These are phyloP conservation scores for Syncephalastrum racemosum DNA, from an alignment of 371 early-diverging fungal genomes.

Conservation along the genomic window DNA sequence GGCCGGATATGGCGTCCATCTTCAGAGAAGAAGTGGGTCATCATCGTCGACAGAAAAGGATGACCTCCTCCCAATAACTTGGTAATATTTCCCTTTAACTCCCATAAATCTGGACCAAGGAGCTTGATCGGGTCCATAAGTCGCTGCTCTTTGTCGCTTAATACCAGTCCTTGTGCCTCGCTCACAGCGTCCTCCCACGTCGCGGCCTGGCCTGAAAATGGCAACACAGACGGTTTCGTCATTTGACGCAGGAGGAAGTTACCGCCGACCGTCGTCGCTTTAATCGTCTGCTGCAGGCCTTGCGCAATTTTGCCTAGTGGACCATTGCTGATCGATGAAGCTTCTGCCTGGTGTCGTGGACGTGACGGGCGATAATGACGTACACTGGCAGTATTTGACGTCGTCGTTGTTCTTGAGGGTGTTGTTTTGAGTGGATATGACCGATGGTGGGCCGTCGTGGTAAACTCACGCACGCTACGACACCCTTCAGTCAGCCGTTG, in stretches of 20 bases:
- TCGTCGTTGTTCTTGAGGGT: too few species aligned
- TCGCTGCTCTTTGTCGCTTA: conserved; percentile 24
- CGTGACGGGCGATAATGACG: too few species aligned
- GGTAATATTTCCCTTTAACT: conserved; percentile 83
- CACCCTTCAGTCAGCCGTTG: too few species aligned
- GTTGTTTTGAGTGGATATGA: too few species aligned
- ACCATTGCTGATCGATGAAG: too few species aligned
- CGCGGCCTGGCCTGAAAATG: conserved; percentile 39
- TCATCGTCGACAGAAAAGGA: conserved; percentile 84
- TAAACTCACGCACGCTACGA: too few species aligned
- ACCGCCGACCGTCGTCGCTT: too few species aligned
- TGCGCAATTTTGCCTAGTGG: too few species aligned
- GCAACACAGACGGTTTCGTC: conserved; percentile 21
- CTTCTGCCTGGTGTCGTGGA: too few species aligned
- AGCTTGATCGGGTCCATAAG: conserved; percentile 60
- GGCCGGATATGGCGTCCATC: conserved; percentile 94
- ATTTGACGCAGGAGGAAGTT: conserved; percentile 11
- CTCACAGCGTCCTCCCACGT: conserved; percentile 56
- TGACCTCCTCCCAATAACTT: conserved; percentile 79
- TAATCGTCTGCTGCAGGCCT: too few species aligned
- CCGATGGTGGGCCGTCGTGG: too few species aligned
- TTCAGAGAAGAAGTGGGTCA: conserved; percentile 83
- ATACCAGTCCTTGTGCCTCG: conserved; percentile 50
- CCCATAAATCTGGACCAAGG: conserved; percentile 74
- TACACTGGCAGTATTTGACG: too few species aligned